Base-by-base conservation (phyloP, 169 alveolate genomes). In the Plasmodium chabaudi region DNA sequence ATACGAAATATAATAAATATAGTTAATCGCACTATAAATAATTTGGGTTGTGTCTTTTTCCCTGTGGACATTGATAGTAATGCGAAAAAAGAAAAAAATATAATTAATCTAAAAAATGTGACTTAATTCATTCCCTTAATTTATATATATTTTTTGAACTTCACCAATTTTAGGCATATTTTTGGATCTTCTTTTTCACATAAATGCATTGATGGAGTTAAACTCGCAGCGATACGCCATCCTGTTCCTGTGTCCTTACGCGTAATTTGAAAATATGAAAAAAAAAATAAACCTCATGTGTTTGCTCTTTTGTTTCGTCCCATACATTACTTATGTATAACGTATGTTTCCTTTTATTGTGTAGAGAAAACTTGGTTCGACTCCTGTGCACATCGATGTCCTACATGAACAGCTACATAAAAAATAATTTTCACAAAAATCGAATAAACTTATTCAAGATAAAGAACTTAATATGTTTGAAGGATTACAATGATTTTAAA, bases 41-140 rank as follows among this genome's bases (percentile, higher is more conserved):
- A 82, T 27, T 47, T 82, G 19, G 90, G 90, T 6, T 67, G 84
- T 34, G 69, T 82, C 10, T 25, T 82, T 5, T 51, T 82, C 13
- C 90, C 90, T 10, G 72, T 82, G 25, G 90, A 82, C n/a, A 82
- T 82, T 27, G 90, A 82, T 47, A 67, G 90, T 82, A 46, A 51
- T 4, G 0, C 4, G 7, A 53, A 15, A 53, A 9, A 63, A 59
- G 17, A 0, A 49, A 49, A 19, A 59, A 72, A 44, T 17, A 60
- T 42, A 73, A 9, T 21, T 1, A 21, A 21, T 0, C 25, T 21
- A 21, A 21, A 21, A 21, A 21, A n/a, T n/a, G n/a, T n/a, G n/a
- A n/a, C n/a, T n/a, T n/a, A n/a, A n/a, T n/a, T n/a, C n/a, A n/a
- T n/a, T n/a, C n/a, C n/a, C n/a, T n/a, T n/a, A n/a, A n/a, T n/a